Base-by-base conservation (phyloP, 805 yeast genomes). In the Yueomyces sinensis region DNA sequence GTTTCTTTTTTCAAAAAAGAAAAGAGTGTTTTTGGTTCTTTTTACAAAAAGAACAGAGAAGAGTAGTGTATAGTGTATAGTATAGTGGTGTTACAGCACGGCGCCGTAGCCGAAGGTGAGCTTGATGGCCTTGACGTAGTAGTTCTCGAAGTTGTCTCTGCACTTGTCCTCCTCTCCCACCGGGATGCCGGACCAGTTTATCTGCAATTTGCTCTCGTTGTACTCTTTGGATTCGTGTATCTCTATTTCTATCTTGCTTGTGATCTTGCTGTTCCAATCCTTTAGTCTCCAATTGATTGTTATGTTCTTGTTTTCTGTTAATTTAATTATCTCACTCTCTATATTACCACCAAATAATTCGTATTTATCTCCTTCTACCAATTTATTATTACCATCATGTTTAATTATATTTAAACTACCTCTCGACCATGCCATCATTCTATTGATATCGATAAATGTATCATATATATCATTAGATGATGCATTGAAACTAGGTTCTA, bases 41-140 rank as follows among this genome's bases (percentile, higher is more conserved):
- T n/a, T n/a, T n/a, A n/a, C n/a, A n/a, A n/a, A n/a, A n/a, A n/a
- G n/a, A n/a, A n/a, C n/a, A n/a, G n/a, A n/a, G n/a, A n/a, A n/a
- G n/a, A n/a, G 33, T 20, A 29, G 15, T 20, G 31, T 43, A 39
- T 36, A 25, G 24, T 15, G 17, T 27, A 33, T 29, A 4, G 17
- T 27, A 17, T 9, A 9, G 27, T 25, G 18, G 2, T 17, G 9
- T 20, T 62, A 83, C 46, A 84, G 63, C 13, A 84, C 93, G n/a
- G 91, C 82, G 14, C 97, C 97, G 56, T 82, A 87, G 1, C 98
- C 98, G 58, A 91, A 91, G 0, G 95, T 80, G 30, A 83, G 54
- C 62, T 86, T 91, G 51, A 91, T 89, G 5, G 94, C 73, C 59
- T 79, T 77, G 34, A 91, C 76, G 54, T 91, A 91, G 59, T 86